Percentiles rank a stretch among this genome's conserved stretches.
Conservation (phyloP, 2,329 filamentous ascomycete genomes). For the Venturiaceae sp. region DNA sequence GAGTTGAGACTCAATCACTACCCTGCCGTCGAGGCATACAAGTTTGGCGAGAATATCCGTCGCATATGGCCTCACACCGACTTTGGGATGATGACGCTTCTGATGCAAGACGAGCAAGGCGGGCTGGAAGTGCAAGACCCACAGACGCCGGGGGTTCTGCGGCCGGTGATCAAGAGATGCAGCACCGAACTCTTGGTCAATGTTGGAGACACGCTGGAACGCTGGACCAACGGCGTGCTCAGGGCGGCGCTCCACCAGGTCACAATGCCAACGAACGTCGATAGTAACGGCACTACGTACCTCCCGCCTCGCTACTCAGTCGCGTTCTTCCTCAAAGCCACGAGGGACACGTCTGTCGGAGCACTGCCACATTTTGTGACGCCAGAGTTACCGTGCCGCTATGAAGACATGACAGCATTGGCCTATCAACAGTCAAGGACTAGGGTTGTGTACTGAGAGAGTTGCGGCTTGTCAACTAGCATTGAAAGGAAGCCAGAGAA, state of each 20-base stretch:
- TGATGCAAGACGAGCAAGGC: slow-evolving; percentile 27
- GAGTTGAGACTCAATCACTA: slow-evolving; percentile 20
- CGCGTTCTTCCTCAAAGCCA: not conserved
- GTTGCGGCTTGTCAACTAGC: too few species aligned
- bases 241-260: slow-evolving; percentile 27
- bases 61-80: slow-evolving; percentile 21
- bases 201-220: slow-evolving; percentile 30
- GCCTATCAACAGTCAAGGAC: not conserved
- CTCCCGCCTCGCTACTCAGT: not conserved
- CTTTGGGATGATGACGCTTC: slow-evolving; percentile 24
- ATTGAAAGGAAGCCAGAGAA: too few species aligned
- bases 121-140: slow-evolving; percentile 27
- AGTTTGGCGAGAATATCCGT: slow-evolving; percentile 16
- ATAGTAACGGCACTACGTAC: not conserved
- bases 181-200: slow-evolving; percentile 32
- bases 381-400: not conserved
- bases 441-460: not conserved
- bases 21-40: slow-evolving; percentile 16
- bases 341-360: not conserved
- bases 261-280: not conserved
- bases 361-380: not conserved
- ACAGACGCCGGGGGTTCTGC: slow-evolving; percentile 9
- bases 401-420: not conserved
- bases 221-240: slow-evolving; percentile 27
- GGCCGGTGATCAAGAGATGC: not conserved